Conservation (phyloP, 345 rosid genomes). For the Melaleuca quinquenervia region DNA sequence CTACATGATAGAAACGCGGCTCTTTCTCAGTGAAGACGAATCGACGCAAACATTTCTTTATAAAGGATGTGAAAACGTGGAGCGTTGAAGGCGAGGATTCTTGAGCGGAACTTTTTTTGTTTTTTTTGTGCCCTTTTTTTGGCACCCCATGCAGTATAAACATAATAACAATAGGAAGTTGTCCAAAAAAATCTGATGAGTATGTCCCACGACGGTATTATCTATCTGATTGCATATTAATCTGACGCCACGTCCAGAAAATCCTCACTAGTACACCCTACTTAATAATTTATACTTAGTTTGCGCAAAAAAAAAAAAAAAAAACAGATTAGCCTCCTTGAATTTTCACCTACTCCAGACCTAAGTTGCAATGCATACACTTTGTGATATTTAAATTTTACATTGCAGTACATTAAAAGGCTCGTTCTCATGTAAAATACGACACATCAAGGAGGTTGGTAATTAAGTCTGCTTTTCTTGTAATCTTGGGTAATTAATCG, state of each 20-base stretch:
- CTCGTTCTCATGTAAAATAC: neutral
- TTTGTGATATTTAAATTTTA: neutral
- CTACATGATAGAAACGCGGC: neutral
- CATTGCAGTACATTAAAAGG: neutral
- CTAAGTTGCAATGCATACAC: neutral
- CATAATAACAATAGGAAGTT: neutral
- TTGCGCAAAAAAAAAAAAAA: neutral
- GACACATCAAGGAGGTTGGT: neutral
- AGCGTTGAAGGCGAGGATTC: neutral
- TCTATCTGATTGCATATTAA: neutral
- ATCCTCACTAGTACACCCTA: neutral
- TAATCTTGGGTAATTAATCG: neutral
- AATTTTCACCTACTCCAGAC: neutral
- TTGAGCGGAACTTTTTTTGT: neutral
- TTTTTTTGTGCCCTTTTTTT: neutral
- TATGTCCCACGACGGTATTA: too few species aligned
- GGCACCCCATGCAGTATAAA: neutral
- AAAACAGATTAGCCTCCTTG: neutral
- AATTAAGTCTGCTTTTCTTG: neutral
- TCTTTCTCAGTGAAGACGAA: neutral
- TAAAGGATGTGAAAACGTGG: neutral
- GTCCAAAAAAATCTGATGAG: too few species aligned
- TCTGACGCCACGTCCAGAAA: neutral
- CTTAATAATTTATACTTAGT: neutral
- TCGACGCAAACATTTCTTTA: neutral